A percentile compares a stretch with the other conserved stretches of the same genome.
phyloP scores from a whole-genome alignment of 164 flowering plant genomes.

The Vitis rupestris region DNA sequence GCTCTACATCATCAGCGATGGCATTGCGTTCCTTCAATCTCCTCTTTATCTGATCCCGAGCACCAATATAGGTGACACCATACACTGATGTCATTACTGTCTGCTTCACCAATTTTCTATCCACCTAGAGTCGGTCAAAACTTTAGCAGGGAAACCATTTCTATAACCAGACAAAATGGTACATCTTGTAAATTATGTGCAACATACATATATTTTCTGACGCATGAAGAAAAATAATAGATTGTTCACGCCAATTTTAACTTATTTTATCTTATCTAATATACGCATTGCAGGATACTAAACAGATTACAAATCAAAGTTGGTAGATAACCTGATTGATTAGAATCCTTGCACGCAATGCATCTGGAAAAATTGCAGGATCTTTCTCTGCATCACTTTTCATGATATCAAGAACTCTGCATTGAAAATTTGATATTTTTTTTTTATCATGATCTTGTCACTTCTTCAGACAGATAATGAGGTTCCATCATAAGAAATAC shows the following conservation, averaged over 20 bases:
- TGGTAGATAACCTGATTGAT: constrained; percentile 59
- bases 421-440: not conserved
- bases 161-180: no score
- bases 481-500: no score
- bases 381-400: constrained; percentile 72
- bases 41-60: constrained; percentile 91
- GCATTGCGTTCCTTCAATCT: constrained; percentile 78
- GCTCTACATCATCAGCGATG: constrained; percentile 55
- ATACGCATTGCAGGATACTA: no score
- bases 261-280: no score
- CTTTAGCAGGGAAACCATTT: no score
- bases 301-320: not conserved
- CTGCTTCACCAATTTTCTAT: constrained; percentile 95
- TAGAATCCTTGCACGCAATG: constrained; percentile 56
- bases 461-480: no score
- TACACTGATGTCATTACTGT: constrained; percentile 99
- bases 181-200: no score
- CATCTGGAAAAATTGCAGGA: constrained; percentile 59
- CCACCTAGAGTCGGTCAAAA: constrained; percentile 43
- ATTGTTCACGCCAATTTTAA: no score
- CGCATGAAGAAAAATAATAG: no score
- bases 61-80: constrained; percentile 97
- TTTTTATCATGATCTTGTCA: no score
- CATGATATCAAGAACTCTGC: constrained; percentile 94
- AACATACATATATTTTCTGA: no score